Base-by-base conservation (phyloP, 192 early-diverging fungal genomes). In the Entophlyctis luteolus region DNA sequence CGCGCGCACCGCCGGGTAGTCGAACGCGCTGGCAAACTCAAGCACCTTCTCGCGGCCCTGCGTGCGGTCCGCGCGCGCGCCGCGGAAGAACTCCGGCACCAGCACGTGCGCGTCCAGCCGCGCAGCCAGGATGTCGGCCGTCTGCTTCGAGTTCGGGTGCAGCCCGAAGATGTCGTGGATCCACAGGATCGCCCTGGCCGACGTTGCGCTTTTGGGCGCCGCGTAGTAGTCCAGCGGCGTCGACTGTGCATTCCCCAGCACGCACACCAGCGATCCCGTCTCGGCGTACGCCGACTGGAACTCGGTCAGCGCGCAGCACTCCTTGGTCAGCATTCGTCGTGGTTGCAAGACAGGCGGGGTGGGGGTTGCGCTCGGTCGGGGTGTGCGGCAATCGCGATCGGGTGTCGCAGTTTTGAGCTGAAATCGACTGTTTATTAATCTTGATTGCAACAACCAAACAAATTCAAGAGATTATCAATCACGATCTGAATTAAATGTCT, bases 61-160 rank as follows among this genome's bases (percentile, higher is more conserved):
- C 8, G 42, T 28, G 5, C 10, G 22, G 47, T 47, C 38, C 3
- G 22, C 2, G 0, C 3, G 10, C 6, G 10, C 29, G 20, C 47
- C 39, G 2, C 60, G 42, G 46, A 46, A 63, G 31, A 63, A 63
- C 28, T 63, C 47, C 6, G 60, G 60, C 5, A 48, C 22, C 22
- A 63, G 22, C 23, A 48, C 60, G 28, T 49, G 42, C 23, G n/a
- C 14, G 6, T 23, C 31, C 23, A 63, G 28, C 14, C 29, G 4
- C 5, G 10, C 16, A 16, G 60, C n/a, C 22, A 63, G 29, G 2
- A 63, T 14, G 28, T 63, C 60, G 18, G 47, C 46, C 20, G 29
- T 48, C 39, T 63, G 60, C 33, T 48, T 46, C 16, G 47, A 31
- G 23, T 63, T 57, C 12, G 55, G 10, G 39, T 42, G 39, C 39